phyloP scores from a whole-genome alignment of 2,329 filamentous ascomycete species.

The Talaromyces sp. region DNA sequence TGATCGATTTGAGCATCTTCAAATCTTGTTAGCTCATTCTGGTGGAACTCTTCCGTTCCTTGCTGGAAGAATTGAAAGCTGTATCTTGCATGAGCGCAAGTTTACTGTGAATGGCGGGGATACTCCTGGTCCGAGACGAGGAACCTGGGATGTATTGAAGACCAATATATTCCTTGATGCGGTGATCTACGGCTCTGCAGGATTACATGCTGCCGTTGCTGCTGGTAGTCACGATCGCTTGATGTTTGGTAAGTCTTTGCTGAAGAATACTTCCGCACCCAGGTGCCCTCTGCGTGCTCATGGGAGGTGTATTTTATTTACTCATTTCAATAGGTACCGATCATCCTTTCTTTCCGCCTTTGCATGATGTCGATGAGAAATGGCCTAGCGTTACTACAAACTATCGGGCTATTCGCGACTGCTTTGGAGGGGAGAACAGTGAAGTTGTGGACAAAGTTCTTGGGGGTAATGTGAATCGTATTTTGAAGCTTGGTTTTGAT shows the following conservation, averaged over 20 bases:
- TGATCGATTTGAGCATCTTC: conserved; percentile 69
- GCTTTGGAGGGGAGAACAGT: conserved; percentile 36
- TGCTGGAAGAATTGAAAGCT: conserved; percentile 85
- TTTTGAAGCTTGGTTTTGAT: conserved; percentile 40
- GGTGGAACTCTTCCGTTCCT: conserved; percentile 88
- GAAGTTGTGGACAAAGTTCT: conserved; percentile 38
- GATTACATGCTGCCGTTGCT: conserved; percentile 75
- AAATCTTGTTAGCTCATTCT: conserved; percentile 81
- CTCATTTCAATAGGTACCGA: conserved; percentile 39
- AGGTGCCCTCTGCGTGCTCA: too few relatives aligned
- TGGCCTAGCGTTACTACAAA: conserved; percentile 54
- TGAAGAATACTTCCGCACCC: neutral
- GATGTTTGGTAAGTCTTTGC: conserved; percentile 40
- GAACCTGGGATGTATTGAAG: conserved; percentile 66
- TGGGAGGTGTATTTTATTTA: too few relatives aligned
- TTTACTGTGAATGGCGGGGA: conserved; percentile 65
- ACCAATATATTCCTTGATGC: conserved; percentile 86
- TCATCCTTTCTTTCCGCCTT: conserved; percentile 50
- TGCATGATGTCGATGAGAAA: conserved; percentile 37
- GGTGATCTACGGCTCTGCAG: conserved; percentile 57
- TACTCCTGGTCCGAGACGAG: conserved; percentile 61
- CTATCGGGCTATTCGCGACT: conserved; percentile 47
- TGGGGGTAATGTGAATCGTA: conserved; percentile 48
- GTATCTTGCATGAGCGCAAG: conserved; percentile 79
- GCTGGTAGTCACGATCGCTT: conserved; percentile 53